Percentiles rank a stretch among this genome's conserved stretches.
Conservation (phyloP, 495 filamentous ascomycete species). For the Penicillium tannophilum region DNA sequence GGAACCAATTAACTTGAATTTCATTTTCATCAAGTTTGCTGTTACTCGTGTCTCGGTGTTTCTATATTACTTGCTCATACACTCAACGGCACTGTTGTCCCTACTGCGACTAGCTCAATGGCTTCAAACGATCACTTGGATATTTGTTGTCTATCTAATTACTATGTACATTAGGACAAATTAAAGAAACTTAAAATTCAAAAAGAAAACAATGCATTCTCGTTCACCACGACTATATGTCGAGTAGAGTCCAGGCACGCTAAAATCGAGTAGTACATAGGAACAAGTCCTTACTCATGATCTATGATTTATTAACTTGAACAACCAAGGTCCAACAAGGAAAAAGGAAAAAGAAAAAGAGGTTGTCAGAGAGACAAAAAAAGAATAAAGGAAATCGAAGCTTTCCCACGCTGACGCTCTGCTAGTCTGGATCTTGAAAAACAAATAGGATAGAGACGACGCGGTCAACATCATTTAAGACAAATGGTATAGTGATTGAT, state of each 20-base stretch:
- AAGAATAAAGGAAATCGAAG: background rate
- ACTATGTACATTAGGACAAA: background rate
- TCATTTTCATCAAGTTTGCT: background rate
- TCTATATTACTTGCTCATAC: background rate
- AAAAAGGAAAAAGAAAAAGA: background rate
- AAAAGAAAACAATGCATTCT: background rate
- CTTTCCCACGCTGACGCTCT: constrained; percentile 13
- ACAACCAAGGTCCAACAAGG: background rate
- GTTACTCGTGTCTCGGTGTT: background rate
- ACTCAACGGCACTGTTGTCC: background rate
- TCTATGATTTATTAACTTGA: constrained; percentile 2
- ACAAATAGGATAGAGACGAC: constrained; percentile 13
- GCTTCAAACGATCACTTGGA: background rate
- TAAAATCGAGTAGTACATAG: background rate
- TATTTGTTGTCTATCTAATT: background rate
- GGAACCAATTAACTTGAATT: background rate
- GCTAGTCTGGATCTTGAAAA: constrained; percentile 13
- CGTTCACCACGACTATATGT: background rate
- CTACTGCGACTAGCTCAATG: background rate
- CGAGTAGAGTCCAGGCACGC: background rate
- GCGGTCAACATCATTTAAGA: constrained; percentile 15
- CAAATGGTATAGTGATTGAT: constrained; percentile 38
- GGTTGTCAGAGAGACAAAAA: background rate
- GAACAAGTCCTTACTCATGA: background rate
- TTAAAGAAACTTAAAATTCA: background rate